Evolutionary conservation across 139 green algal genomes (phyloP), one percentile per base, ranked within the genome.

Genomic region (Asterochloris sp.): DNA sequence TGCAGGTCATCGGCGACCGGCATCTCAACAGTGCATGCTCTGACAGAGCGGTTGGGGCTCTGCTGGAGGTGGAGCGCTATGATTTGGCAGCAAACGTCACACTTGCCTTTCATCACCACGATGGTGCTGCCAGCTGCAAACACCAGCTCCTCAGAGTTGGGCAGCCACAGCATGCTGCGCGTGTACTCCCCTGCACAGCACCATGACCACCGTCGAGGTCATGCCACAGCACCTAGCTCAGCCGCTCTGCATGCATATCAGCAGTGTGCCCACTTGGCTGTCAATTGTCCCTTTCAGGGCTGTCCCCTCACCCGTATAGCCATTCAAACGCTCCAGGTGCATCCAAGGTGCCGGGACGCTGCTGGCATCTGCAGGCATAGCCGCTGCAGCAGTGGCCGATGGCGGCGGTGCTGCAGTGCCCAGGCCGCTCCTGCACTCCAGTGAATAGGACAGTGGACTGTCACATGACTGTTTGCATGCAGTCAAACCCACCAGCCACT

Each of bases 101-200:
- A 19, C 64, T 28, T 21, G 67, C 62, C 78, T 63, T 66, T 73
- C 90, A 94, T 94, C 12, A 83, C 78, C 12, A 94, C 84, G 17
- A 94, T 82, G 26, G 83, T 78, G 17, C 69, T 88, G n/a, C 83
- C 85, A 2, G 89, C 87, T 12, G 90, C 83, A 78, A 91, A 96
- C 2, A 92, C 85, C 63, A 96, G 27, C 85, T 94, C 88, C 10
- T 89, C 80, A 28, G 68, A 87, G n/a, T 83, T 47, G 21, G 84
- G 85, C 11, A 85, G 67, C 89, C 90, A 94, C 23, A 82, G 54
- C 26, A 95, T 67, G 15, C 54, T 80, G 66, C 89, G 87, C 11
- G 88, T 74, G 62, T 88, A 89, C 84, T 95, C 88, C 11, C 92
- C 92, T 67, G 78, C 38, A 76, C 17, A 13, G 9, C 14, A 71